Percentiles rank a stretch among this genome's conserved stretches.
Evolutionary conservation across 371 early-diverging fungal genomes (phyloP).

Genomic region (Chytridium lagenaria): DNA sequence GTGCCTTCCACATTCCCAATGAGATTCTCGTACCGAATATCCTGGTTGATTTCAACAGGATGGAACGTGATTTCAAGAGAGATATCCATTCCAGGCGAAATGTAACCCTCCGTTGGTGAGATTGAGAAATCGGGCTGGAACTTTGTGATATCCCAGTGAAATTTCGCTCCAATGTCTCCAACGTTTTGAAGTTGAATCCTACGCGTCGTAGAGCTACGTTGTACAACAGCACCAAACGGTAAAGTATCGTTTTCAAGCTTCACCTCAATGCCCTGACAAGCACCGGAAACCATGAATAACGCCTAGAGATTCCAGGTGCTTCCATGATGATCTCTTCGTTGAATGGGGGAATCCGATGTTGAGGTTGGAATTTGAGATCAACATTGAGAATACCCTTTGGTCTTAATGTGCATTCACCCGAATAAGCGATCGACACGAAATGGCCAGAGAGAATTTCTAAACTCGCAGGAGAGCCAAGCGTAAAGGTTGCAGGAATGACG

Average conservation of each 20-base stretch:
- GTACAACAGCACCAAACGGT: conserved; percentile 63
- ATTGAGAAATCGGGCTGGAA: conserved; percentile 60
- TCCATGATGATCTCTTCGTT: conserved; percentile 56
- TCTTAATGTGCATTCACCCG: conserved; percentile 37
- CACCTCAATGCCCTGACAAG: conserved; percentile 63
- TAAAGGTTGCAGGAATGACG: conserved; percentile 49
- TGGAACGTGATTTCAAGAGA: conserved; percentile 62
- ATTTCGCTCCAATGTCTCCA: conserved; percentile 62
- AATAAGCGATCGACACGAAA: conserved; percentile 33
- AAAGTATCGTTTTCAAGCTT: conserved; percentile 57
- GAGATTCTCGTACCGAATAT: conserved; percentile 58
- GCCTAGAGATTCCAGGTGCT: conserved; percentile 44
- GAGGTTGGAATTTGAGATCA: conserved; percentile 56
- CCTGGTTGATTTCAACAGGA: conserved; percentile 56
- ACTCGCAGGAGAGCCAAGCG: conserved; percentile 45
- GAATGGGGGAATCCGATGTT: conserved; percentile 53
- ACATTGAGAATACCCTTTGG: conserved; percentile 50
- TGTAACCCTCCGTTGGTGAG: conserved; percentile 61
- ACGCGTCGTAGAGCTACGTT: conserved; percentile 53
- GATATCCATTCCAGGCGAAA: conserved; percentile 63
- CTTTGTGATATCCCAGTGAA: conserved; percentile 54
- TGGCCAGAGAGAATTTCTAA: conserved; percentile 42
- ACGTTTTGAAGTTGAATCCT: conserved; percentile 56
- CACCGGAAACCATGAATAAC: conserved; percentile 54
- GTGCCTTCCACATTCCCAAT: conserved; percentile 53